Evolutionary conservation across 106 monocot species (phyloP), one percentile per base, ranked within the genome.

Genomic region (Dactylorhiza incarnata): DNA sequence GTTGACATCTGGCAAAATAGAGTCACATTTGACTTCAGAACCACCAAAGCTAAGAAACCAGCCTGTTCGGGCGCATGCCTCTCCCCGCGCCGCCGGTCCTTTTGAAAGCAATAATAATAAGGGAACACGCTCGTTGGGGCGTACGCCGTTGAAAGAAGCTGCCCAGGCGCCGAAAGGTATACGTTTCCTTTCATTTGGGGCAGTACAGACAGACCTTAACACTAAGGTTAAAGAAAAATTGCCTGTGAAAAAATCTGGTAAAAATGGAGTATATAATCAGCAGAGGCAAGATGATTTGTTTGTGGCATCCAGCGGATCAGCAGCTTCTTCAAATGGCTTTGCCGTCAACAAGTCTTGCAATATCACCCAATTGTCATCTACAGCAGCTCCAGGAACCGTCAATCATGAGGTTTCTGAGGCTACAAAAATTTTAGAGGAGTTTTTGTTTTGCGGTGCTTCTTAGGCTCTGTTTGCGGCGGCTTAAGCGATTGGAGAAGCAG

Each of bases 381-480:
- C 19, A 16, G 13, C 15, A 20, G 11, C 72, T 49, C 15, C 49
- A 11, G 49, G 48, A 72, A 48, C 48, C 10, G 16, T 48, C 17
- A 72, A 49, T 49, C 20, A 72, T 74, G 79, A 83, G 70, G 73
- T 74, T 17, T 79, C 78, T 16, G 97, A 91, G 74, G 91, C 97
- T 46, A 81, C 83, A 59, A 87, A 82, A 77, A 84, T 91, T 83
- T 82, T 99, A 6, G 87, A 99, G 23, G 91, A 91, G 79, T 94
- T 94, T 77, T 81, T 99, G 79, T 91, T 91, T 74, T 54, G 80
- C 75, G 84, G 73, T 83, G 50, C 6, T 16, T 4, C 14, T 52
- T 52, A 52, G 9, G 2, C 14, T 52, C 51, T 6, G 0, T 52
- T 50, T 50, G 49, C 49, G 10, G 10, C 11, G n/a, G n/a, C n/a